Conservation (phyloP, 495 filamentous ascomycete species). For the Pseudotulostoma volvatum region DNA sequence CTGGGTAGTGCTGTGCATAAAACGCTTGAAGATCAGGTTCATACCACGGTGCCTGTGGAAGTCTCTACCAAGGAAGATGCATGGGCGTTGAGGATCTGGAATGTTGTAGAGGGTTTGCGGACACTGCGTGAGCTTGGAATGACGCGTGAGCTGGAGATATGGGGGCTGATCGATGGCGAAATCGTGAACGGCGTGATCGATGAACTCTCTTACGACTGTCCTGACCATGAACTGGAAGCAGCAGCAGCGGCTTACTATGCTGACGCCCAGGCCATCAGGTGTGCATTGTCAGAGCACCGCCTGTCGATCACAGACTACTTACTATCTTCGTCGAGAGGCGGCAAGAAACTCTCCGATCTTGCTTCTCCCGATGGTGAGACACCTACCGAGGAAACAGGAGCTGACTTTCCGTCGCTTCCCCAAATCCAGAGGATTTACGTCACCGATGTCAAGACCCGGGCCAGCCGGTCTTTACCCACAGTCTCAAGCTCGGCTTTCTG, state of each 20-base stretch:
- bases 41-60: slow-evolving; percentile 54
- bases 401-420: slow-evolving; percentile 9
- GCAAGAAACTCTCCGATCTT: slow-evolving; percentile 2
- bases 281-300: slow-evolving; percentile 34
- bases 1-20: slow-evolving; percentile 63
- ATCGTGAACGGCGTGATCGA: slow-evolving; percentile 85
- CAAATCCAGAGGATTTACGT: slow-evolving; percentile 44
- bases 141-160: slow-evolving; percentile 85
- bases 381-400: slow-evolving; percentile 4
- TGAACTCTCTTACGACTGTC: slow-evolving; percentile 62
- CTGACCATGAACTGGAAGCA: slow-evolving; percentile 51
- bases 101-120: slow-evolving; percentile 72
- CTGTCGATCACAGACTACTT: slow-evolving; percentile 36
- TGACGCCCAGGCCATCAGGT: slow-evolving; percentile 17
- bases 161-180: slow-evolving; percentile 70
- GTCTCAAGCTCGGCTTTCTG: slow-evolving; percentile 47
- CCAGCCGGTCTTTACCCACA: slow-evolving; percentile 41
- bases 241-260: slow-evolving; percentile 22
- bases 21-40: slow-evolving; percentile 69
- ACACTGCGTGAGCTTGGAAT: slow-evolving; percentile 60
- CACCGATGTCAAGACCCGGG: slow-evolving; percentile 78
- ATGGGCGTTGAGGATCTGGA: slow-evolving; percentile 78
- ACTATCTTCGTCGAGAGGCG: slow-evolving; percentile 22
- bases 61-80: slow-evolving; percentile 63
- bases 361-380: background rate